Percentiles rank a stretch among this genome's conserved stretches.
phyloP scores from a whole-genome alignment of 2,329 filamentous ascomycete genomes.

The Colletotrichum zoysiae region DNA sequence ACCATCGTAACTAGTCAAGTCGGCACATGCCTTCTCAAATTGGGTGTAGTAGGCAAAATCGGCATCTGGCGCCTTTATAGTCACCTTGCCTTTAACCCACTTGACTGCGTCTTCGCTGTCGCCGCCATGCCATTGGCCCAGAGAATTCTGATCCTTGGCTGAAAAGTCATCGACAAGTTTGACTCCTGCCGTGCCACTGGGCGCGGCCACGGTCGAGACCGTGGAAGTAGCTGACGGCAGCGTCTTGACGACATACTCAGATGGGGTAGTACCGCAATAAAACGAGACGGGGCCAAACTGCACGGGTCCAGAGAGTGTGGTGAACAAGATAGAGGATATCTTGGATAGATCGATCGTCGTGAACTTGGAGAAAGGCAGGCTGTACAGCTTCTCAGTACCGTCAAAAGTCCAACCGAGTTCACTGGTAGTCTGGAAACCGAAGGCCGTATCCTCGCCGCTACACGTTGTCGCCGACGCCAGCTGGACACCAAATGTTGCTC shows the following conservation, averaged over 20 bases:
- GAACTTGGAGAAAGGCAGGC: slow-evolving; percentile 67
- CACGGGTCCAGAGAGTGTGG: slow-evolving; percentile 58
- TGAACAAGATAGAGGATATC: slow-evolving; percentile 65
- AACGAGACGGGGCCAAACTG: slow-evolving; percentile 69
- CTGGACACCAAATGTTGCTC: slow-evolving; percentile 64
- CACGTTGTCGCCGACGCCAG: slow-evolving; percentile 64
- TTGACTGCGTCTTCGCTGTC: slow-evolving; percentile 67
- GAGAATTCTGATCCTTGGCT: slow-evolving; percentile 65
- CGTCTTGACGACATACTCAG: slow-evolving; percentile 61
- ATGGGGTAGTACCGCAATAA: slow-evolving; percentile 66
- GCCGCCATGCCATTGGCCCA: slow-evolving; percentile 74
- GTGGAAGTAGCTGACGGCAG: slow-evolving; percentile 55
- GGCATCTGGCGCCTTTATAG: slow-evolving; percentile 51
- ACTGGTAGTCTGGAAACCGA: slow-evolving; percentile 55
- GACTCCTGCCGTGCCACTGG: slow-evolving; percentile 60
- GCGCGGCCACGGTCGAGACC: slow-evolving; percentile 62
- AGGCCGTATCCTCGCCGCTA: slow-evolving; percentile 53
- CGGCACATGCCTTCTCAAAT: slow-evolving; percentile 54
- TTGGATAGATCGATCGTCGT: slow-evolving; percentile 63
- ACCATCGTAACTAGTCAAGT: slow-evolving; percentile 67
- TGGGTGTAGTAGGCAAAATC: slow-evolving; percentile 74
- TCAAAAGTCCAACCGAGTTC: slow-evolving; percentile 73
- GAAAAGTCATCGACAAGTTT: slow-evolving; percentile 73
- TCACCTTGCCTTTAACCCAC: slow-evolving; percentile 64
- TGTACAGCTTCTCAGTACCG: slow-evolving; percentile 69